Evolutionary conservation across 148 eudicot genomes (phyloP), one percentile per base, ranked within the genome.

Genomic region (Bassia scoparia): DNA sequence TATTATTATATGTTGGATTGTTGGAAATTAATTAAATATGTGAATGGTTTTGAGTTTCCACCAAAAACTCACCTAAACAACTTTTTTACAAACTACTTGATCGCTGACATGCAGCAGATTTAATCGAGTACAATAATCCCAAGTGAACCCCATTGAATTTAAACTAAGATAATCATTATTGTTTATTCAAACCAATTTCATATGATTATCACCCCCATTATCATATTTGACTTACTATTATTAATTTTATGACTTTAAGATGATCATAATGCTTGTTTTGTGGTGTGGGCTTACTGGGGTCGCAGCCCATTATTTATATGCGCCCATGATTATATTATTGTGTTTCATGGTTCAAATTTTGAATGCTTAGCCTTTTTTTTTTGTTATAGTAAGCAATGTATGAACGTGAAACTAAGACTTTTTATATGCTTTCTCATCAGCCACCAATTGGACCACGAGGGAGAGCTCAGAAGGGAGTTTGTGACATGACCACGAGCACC

Each of bases 231-330:
- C n/a, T n/a, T n/a, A n/a, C n/a, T n/a, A n/a, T n/a, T n/a, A n/a
- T n/a, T n/a, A n/a, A n/a, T n/a, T n/a, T 63, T 7, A 52, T 74
- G 62, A 74, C 52, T 35, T 49, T 46, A n/a, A 31, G 29, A 73
- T 4, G 29, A 73, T 4, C n/a, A 34, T 63, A 34, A 23, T 72
- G 34, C 21, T 48, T 29, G 26, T 72, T n/a, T n/a, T n/a, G n/a
- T n/a, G n/a, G n/a, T 61, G 68, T 73, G 68, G 76, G 68, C 59
- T 73, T n/a, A n/a, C 50, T 54, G 62, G 73, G 73, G 63, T 70
- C 62, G 55, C 43, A 66, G 76, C 76, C 76, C 70, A 74, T 74
- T 37, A 48, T 23, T 61, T 21, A 29, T n/a, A 27, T 49, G 17
- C 12, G 12, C 30, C n/a, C 24, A 33, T 43, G 43, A 71, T 4